These are phyloP conservation scores for Dipodascus albidus DNA, from an alignment of 805 yeast species.

Conservation along the genomic window DNA sequence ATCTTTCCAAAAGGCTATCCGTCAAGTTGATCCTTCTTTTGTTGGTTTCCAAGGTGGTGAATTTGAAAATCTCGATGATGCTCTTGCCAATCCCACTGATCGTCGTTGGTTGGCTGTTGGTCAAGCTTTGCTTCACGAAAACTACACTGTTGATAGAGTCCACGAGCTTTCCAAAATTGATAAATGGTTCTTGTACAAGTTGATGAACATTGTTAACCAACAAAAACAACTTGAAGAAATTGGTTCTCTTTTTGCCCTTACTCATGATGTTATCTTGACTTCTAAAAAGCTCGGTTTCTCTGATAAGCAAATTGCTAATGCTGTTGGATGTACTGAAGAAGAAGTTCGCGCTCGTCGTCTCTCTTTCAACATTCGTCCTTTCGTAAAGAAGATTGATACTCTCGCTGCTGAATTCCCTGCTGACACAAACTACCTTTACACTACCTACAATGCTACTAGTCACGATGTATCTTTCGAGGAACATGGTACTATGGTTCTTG, in stretches of 20 bases:
- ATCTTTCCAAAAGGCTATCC: constrained; percentile 92
- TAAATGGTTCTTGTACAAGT: constrained; percentile 89
- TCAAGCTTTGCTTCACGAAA: constrained; percentile 86
- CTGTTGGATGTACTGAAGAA: constrained; percentile 61
- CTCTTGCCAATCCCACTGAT: constrained; percentile 79
- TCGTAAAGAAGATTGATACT: constrained; percentile 94
- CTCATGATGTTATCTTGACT: constrained; percentile 55
- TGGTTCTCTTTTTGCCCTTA: constrained; percentile 47
- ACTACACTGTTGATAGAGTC: constrained; percentile 81
- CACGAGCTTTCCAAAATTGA: constrained; percentile 90
- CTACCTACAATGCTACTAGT: constrained; percentile 85
- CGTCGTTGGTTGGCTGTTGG: constrained; percentile 98
- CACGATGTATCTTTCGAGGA: constrained; percentile 81
- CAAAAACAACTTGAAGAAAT: constrained; percentile 66
- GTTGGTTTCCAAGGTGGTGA: constrained; percentile 83
- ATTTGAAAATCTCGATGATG: constrained; percentile 64
- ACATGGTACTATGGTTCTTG: constrained; percentile 86
- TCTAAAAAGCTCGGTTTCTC: constrained; percentile 94
- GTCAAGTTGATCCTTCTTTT: constrained; percentile 88
- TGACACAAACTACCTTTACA: constrained; percentile 85
- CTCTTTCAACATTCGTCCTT: constrained; percentile 70
- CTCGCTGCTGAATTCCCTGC: constrained; percentile 99
- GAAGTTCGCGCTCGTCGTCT: constrained; percentile 78
- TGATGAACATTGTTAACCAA: constrained; percentile 85
- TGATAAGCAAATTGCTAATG: constrained; percentile 81